Conservation (phyloP, 2,329 filamentous ascomycete species). For the Lasiodiplodia sp. region DNA sequence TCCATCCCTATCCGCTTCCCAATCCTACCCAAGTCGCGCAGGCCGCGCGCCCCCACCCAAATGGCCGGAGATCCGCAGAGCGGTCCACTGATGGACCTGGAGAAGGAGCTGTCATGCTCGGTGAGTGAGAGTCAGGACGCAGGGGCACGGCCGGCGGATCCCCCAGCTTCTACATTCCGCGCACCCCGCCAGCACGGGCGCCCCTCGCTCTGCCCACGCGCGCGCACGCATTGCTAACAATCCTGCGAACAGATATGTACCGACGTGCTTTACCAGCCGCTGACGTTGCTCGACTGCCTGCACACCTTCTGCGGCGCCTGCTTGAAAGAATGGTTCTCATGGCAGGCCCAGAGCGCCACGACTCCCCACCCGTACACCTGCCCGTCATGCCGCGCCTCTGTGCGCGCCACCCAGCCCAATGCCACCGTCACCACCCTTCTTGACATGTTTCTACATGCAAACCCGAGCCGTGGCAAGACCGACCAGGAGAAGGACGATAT, state of each 20-base stretch:
- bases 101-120: constrained; percentile 94
- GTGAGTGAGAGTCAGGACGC: constrained; percentile 62
- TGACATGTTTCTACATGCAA: constrained; percentile 83
- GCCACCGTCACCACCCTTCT: constrained; percentile 87
- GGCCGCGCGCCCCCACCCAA: constrained; percentile 7
- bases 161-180: constrained; percentile 18
- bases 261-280: constrained; percentile 88
- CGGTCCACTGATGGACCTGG: constrained; percentile 65
- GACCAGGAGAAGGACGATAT: constrained; percentile 79
- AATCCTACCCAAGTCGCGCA: constrained; percentile 9
- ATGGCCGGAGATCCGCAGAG: constrained; percentile 9
- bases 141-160: constrained; percentile 23
- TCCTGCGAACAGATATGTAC: constrained; percentile 79
- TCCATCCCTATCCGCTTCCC: not conserved
- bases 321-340: constrained; percentile 93
- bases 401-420: constrained; percentile 88
- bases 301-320: constrained; percentile 97
- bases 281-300: constrained; percentile 90
- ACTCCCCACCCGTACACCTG: constrained; percentile 76
- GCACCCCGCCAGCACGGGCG: constrained; percentile 10
- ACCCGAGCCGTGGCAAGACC: constrained; percentile 76
- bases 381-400: constrained; percentile 86
- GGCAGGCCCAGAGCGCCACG: constrained; percentile 70
- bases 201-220: not conserved
- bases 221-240: not conserved